Conservation (phyloP, 2,329 filamentous ascomycete species). For the Aspergillus intermedius region DNA sequence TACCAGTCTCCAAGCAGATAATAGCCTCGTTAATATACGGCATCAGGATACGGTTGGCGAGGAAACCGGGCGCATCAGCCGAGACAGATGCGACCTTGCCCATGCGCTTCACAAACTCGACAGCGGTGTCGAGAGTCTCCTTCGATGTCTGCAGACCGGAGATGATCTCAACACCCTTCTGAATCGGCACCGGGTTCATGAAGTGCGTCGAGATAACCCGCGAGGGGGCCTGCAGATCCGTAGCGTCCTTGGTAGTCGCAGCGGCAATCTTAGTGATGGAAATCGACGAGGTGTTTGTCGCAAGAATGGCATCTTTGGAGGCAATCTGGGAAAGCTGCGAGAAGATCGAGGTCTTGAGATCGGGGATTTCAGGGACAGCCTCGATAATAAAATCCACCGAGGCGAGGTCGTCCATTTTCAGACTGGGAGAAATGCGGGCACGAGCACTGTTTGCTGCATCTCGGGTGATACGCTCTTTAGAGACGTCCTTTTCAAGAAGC, state of each 20-base stretch:
- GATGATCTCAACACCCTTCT: slow-evolving; percentile 98
- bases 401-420: slow-evolving; percentile 67
- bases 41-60: slow-evolving; percentile 96
- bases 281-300: slow-evolving; percentile 98
- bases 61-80: slow-evolving; percentile 84
- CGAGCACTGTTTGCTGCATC: slow-evolving; percentile 70
- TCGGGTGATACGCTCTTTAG: slow-evolving; percentile 77
- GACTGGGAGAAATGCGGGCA: slow-evolving; percentile 62
- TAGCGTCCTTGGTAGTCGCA: slow-evolving; percentile 70
- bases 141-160: slow-evolving; percentile 84
- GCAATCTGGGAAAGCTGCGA: slow-evolving; percentile 72
- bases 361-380: slow-evolving; percentile 85
- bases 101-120: slow-evolving; percentile 84
- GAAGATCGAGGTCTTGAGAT: slow-evolving; percentile 86
- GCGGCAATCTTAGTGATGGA: slow-evolving; percentile 95
- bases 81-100: slow-evolving; percentile 86
- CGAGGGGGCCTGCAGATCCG: slow-evolving; percentile 70
- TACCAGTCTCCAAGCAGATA: slow-evolving; percentile 88
- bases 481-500: slow-evolving; percentile 84
- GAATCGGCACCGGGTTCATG: slow-evolving; percentile 97
- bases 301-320: slow-evolving; percentile 77
- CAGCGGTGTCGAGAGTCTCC: slow-evolving; percentile 71
- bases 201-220: slow-evolving; percentile 95
- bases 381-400: slow-evolving; percentile 96
- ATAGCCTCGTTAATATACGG: slow-evolving; percentile 98